Conservation (phyloP, 1,139 yeast genomes). For the Scheffersomyces stambukii region DNA sequence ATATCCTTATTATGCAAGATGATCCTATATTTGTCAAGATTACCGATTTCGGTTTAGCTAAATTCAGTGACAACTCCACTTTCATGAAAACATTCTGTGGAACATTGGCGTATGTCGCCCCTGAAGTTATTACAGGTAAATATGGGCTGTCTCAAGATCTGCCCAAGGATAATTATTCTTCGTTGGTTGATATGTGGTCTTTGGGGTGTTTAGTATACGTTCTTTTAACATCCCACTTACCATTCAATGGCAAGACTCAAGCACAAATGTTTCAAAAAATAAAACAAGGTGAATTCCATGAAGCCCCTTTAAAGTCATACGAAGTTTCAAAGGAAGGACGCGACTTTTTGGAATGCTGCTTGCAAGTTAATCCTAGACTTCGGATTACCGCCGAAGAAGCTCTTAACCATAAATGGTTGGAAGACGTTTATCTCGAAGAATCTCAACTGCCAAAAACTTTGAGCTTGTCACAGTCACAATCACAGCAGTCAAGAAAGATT, state of each 20-base stretch:
- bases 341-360: constrained; percentile 61
- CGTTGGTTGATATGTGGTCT: constrained; percentile 94
- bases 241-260: constrained; percentile 90
- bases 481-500: constrained; percentile 55
- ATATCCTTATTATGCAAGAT: constrained; percentile 83
- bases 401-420: constrained; percentile 65
- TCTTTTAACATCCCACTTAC: constrained; percentile 83
- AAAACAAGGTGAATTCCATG: constrained; percentile 73
- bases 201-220: constrained; percentile 83
- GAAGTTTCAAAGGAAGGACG: constrained; percentile 62
- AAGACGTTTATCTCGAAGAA: constrained; percentile 26
- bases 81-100: constrained; percentile 89
- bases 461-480: constrained; percentile 67
- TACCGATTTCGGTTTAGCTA: constrained; percentile 90
- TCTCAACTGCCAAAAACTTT: constrained; percentile 34
- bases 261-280: constrained; percentile 78
- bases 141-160: constrained; percentile 33
- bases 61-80: constrained; percentile 70
- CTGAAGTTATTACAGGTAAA: constrained; percentile 83
- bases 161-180: constrained; percentile 53
- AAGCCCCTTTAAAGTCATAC: constrained; percentile 67
- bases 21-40: constrained; percentile 87
- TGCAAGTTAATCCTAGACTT: constrained; percentile 69
- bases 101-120: constrained; percentile 87
- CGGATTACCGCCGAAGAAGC: constrained; percentile 75